Evolutionary conservation across 2,329 filamentous ascomycete genomes (phyloP), one percentile per base, ranked within the genome.

Genomic region (Verruconis gallopava): DNA sequence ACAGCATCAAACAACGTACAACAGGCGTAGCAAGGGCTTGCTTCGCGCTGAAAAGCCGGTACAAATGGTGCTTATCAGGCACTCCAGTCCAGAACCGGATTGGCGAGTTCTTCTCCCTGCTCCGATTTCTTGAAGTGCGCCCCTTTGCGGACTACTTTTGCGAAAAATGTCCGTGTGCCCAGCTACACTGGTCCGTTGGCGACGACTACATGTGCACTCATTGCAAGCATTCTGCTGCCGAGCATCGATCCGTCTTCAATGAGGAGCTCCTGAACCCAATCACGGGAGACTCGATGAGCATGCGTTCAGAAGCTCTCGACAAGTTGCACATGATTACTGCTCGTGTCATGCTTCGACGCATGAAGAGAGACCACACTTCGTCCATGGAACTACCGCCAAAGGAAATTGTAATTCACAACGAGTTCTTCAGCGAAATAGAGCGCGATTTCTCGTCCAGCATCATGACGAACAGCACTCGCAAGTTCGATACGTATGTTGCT

Each of bases 301-400:
- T 72, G 12, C 84, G 33, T 21, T 37, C 41, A 17, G 35, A 43
- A 17, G 91, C 85, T 1, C 79, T 96, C 52, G 60, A 67, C 12
- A 95, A 93, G 62, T 71, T 98, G 40, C 83, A 86, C 32, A 69
- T 93, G 46, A 77, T 98, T 56, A 94, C 89, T 0, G 83, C 88
- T 48, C 79, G 85, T 20, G 89, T 98, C 59, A 98, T 98, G 91
- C 70, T 96, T 47, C 82, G 91, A 43, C 85, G 91, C 22, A 74
- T 94, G 59, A 98, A 98, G 68, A 83, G 81, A 50, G 86, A 98
- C 53, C 79, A 96, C 53, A 93, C 85, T 14, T 79, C 89, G 46
- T 82, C 88, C 0, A 94, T 98, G 86, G 91, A 96, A 57, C 73
- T 98, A 21, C 91, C 91, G 1, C 84, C 93, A 40, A 98, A 96